Evolutionary conservation across 768 basidiomycete species (phyloP), one percentile per base, ranked within the genome.

Genomic region (Rhodotorula taiwanensis): DNA sequence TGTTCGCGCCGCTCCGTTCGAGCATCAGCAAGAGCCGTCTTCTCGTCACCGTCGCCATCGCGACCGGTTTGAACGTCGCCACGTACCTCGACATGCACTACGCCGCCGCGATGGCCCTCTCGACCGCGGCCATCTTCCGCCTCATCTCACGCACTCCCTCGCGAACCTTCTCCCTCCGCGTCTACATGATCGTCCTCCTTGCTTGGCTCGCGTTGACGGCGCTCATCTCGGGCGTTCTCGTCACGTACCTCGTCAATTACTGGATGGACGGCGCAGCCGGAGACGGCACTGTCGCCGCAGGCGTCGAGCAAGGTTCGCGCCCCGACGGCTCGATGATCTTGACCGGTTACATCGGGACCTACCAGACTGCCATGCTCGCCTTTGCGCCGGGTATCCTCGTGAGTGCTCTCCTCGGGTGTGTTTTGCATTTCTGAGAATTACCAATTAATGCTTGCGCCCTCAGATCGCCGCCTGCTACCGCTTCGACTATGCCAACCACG

Each of bases 401-500:
- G 31, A 36, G 62, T 50, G 16, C 18, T 28, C 13, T 39, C 43
- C 23, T 34, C 20, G 20, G 6, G 31, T 30, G 33, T 3, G 27
- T 21, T 33, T 6, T 33, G 20, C 39, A 3, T 6, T 20, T 4
- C 7, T 4, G 10, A 16, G 16, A 16, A 10, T 39, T 9, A 18
- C 39, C 25, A 14, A 28, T 28, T 23, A 9, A 14, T 4, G 25
- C 42, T 7, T 8, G 3, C 16, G 5, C 14, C 7, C 33, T 2
- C 49, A 65, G 64, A 51, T 62, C 56, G 56, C 60, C 20, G 58
- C 52, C 39, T 61, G 60, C 52, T 62, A 50, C 65, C 60, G 65
- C 11, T 62, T 61, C 60, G 65, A 66, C 48, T 52, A 58, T 42
- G 41, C 45, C 16, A 61, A 66, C 60, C 55, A 57, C 33, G 31